Evolutionary conservation across 768 basidiomycete species (phyloP).

Genomic region (Boletus bicolor): DNA sequence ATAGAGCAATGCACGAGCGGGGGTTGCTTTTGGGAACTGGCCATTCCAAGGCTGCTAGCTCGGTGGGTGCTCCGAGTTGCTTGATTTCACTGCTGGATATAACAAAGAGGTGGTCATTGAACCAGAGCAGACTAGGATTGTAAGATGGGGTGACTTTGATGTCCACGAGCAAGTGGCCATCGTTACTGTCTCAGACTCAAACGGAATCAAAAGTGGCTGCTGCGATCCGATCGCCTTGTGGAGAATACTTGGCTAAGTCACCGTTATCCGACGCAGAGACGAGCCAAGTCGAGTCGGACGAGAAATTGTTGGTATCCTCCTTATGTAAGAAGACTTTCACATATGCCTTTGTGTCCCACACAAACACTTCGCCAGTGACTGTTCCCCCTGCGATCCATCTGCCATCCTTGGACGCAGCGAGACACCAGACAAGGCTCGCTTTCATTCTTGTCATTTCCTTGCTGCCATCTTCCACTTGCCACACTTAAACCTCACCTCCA

Average conservation of each 20-base stretch:
- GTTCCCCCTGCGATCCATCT: slow-evolving; percentile 4
- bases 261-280: background rate
- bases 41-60: too few species aligned
- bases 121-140: too few species aligned
- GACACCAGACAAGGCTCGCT: background rate
- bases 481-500: background rate
- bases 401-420: background rate
- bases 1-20: too few species aligned
- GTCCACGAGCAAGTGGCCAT: background rate
- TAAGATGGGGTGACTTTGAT: too few species aligned
- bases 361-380: fast-evolving
- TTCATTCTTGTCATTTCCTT: background rate
- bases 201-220: background rate
- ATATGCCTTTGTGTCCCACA: background rate
- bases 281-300: background rate
- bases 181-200: background rate
- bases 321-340: background rate
- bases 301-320: slow-evolving; percentile 3
- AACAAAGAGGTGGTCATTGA: too few species aligned
- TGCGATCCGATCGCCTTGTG: background rate
- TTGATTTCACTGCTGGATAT: too few species aligned
- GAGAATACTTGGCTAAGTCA: slow-evolving; percentile 1
- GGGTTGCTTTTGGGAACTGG: too few species aligned
- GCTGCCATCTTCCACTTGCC: background rate
- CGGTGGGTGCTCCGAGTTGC: too few species aligned